Evolutionary conservation across 306 rosid species (phyloP), one percentile per base, ranked within the genome.

Genomic region (Quercus mongolica): DNA sequence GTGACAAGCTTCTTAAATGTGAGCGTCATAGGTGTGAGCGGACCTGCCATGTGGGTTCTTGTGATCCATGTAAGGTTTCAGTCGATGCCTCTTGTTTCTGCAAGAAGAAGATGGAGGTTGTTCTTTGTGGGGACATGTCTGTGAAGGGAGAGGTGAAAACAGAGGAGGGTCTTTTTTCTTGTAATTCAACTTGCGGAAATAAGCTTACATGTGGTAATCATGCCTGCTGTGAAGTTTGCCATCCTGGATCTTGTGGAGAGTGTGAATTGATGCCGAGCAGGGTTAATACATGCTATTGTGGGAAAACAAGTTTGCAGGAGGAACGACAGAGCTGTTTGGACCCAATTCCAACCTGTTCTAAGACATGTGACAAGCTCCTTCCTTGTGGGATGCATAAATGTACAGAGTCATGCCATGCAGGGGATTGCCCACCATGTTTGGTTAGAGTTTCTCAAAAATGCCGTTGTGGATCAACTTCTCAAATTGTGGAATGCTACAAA

Each of bases 51-150:
- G 84, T 89, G 64, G 98, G 94, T 78, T 88, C 90, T n/a, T 94
- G 98, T 78, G 94, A 87, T 76, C 91, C 89, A 41, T 94, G 98
- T 81, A 85, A 87, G 79, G 87, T 92, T 83, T 77, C 56, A 13
- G 77, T 91, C 71, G 63, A 79, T 70, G 98, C 97, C 63, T 84
- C 91, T 76, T 94, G 98, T 85, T 94, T 92, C 74, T 94, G 98
- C 86, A 83, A 72, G 89, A 82, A 86, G 81, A 88, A 23, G 67
- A 46, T 3, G 41, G 93, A 89, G 86, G 88, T 76, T 77, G 74
- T 94, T 77, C 87, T 84, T 46, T 94, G 98, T 81, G 97, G 93
- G 51, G 87, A 91, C 69, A 88, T 92, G 97, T 65, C 83, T 58
- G 80, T 89, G 87, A 92, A 90, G 80, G 98, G 98, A 38, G 93